Percentiles rank a stretch among this genome's conserved stretches.
These are phyloP conservation scores for Bassia scoparia DNA, from an alignment of 148 eudicot species.

Conservation along the genomic window DNA sequence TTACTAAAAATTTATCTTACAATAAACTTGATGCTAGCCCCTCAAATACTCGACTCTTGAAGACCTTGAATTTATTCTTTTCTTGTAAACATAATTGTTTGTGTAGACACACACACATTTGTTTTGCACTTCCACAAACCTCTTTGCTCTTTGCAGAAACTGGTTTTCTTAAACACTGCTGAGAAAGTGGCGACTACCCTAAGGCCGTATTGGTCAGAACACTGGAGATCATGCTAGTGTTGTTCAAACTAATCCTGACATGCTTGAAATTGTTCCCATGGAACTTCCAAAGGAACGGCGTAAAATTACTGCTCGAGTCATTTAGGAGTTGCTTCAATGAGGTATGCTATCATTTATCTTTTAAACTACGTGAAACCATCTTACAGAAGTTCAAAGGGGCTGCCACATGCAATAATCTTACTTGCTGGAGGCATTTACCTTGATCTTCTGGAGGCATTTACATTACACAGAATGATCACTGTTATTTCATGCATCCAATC, in stretches of 20 bases:
- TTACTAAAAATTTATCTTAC: no score
- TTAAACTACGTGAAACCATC: background rate
- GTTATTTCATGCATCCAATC: no score
- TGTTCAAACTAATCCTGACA: slow-evolving; percentile 78
- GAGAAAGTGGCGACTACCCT: slow-evolving; percentile 63
- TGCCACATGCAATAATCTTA: no score
- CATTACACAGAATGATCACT: no score
- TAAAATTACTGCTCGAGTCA: slow-evolving; percentile 73
- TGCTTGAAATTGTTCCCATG: slow-evolving; percentile 86
- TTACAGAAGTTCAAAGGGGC: background rate
- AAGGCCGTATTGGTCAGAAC: slow-evolving; percentile 87
- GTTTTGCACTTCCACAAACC: background rate
- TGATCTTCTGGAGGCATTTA: no score
- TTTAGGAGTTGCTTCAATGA: slow-evolving; percentile 61
- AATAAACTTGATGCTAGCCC: no score
- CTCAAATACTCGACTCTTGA: no score
- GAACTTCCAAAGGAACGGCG: slow-evolving; percentile 89
- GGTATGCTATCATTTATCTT: slow-evolving; percentile 35
- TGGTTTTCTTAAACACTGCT: slow-evolving; percentile 76
- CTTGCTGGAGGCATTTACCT: background rate
- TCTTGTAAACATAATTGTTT: no score
- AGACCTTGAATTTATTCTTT: no score
- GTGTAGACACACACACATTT: no score
- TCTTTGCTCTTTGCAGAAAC: slow-evolving; percentile 50
- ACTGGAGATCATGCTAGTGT: slow-evolving; percentile 66